phyloP scores from a whole-genome alignment of 352 stramenopile genomes.

The Pythium folliculosum region DNA sequence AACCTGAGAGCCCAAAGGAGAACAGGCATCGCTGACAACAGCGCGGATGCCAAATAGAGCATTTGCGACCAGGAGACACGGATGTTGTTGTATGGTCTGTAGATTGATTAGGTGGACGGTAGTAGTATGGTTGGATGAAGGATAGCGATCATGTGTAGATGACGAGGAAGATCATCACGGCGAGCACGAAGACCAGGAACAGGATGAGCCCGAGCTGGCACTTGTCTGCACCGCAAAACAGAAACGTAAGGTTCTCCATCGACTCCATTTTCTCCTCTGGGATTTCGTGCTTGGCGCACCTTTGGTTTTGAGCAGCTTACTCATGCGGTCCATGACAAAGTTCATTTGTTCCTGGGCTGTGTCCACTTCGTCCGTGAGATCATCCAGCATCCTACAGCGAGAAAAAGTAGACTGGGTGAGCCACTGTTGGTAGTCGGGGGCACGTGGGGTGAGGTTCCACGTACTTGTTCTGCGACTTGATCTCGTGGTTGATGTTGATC shows the following conservation, averaged over 20 bases:
- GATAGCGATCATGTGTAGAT: conserved; percentile 66
- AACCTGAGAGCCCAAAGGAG: neutral
- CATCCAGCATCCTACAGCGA: conserved; percentile 67
- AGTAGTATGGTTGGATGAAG: neutral
- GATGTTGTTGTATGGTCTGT: neutral
- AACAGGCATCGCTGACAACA: neutral
- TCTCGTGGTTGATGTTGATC: conserved; percentile 69
- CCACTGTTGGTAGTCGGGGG: no score
- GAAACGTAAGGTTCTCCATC: neutral
- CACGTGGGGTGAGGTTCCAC: neutral
- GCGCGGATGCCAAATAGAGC: conserved; percentile 22
- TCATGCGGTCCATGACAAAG: conserved; percentile 81
- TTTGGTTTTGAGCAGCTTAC: conserved; percentile 81
- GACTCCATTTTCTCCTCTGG: neutral
- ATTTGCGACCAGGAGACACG: neutral
- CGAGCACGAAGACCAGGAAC: conserved; percentile 62
- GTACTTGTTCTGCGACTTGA: conserved; percentile 77
- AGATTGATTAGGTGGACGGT: neutral
- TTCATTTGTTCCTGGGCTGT: conserved; percentile 81
- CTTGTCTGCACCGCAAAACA: conserved; percentile 41
- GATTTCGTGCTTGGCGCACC: conserved; percentile 27
- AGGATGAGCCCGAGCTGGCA: conserved; percentile 80
- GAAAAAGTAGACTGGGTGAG: neutral
- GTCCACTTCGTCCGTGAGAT: conserved; percentile 69
- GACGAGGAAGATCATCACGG: conserved; percentile 80